These are phyloP conservation scores for Xylaria intraflava DNA, from an alignment of 495 filamentous ascomycete genomes.

Conservation along the genomic window DNA sequence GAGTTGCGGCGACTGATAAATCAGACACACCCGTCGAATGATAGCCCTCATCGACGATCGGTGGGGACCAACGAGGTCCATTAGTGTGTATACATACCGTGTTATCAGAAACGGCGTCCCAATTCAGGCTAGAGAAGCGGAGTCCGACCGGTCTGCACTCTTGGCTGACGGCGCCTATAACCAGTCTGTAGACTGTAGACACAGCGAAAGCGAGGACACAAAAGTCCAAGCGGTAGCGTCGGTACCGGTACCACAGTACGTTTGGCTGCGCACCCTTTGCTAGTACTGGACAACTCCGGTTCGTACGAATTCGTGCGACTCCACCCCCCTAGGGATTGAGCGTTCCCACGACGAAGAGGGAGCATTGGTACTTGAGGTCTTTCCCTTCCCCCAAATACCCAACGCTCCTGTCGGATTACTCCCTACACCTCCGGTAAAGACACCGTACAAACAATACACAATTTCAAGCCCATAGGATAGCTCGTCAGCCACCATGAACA, in stretches of 20 bases:
- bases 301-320: neutral
- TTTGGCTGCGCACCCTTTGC: neutral
- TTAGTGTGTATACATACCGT: neutral
- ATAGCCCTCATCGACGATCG: neutral
- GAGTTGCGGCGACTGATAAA: neutral
- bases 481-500: constrained; percentile 27
- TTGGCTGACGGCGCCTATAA: neutral
- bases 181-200: neutral
- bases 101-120: neutral
- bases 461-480: neutral
- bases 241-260: neutral
- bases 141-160: neutral
- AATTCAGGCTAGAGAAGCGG: constrained; percentile 3
- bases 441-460: neutral
- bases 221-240: neutral
- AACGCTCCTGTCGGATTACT: neutral
- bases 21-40: neutral
- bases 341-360: neutral
- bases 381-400: neutral
- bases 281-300: constrained; percentile 1
- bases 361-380: neutral
- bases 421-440: neutral
- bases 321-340: neutral
- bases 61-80: constrained; percentile 1
- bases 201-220: neutral